Percentiles rank a stretch among this genome's conserved stretches.
Evolutionary conservation across 179 eudicot genomes (phyloP).

Genomic region (Heliamphora pulchella): DNA sequence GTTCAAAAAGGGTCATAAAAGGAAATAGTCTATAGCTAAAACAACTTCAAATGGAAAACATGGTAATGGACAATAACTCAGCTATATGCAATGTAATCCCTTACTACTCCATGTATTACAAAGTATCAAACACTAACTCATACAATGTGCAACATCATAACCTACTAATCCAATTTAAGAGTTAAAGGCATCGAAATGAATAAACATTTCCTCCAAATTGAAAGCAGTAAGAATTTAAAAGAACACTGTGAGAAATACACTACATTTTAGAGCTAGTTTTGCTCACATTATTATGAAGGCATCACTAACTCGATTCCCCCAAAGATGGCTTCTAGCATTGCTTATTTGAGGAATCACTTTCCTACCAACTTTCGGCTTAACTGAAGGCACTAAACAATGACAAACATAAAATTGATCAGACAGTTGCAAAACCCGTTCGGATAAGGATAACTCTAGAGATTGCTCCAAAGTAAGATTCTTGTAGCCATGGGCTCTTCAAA

Average conservation of each 20-base stretch:
- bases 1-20: not conserved
- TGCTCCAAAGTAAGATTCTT: not conserved
- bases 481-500: conserved; percentile 10
- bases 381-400: conserved; percentile 28
- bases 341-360: conserved; percentile 38
- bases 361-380: conserved; percentile 46
- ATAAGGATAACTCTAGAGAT: no score
- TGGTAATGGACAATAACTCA: not conserved
- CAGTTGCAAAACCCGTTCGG: not conserved
- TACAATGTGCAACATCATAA: not conserved
- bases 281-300: conserved; percentile 51
- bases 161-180: not conserved
- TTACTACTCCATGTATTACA: not conserved
- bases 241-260: not conserved
- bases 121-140: not conserved
- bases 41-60: not conserved
- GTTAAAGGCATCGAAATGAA: conserved; percentile 12
- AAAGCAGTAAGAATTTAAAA: conserved; percentile 4
- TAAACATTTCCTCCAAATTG: not conserved
- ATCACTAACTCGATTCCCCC: conserved; percentile 51
- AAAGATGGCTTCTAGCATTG: conserved; percentile 37
- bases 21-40: not conserved
- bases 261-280: not conserved
- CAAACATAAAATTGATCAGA: not conserved
- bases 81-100: not conserved